Evolutionary conservation across 768 basidiomycete genomes (phyloP).

Genomic region (Russula emetica): DNA sequence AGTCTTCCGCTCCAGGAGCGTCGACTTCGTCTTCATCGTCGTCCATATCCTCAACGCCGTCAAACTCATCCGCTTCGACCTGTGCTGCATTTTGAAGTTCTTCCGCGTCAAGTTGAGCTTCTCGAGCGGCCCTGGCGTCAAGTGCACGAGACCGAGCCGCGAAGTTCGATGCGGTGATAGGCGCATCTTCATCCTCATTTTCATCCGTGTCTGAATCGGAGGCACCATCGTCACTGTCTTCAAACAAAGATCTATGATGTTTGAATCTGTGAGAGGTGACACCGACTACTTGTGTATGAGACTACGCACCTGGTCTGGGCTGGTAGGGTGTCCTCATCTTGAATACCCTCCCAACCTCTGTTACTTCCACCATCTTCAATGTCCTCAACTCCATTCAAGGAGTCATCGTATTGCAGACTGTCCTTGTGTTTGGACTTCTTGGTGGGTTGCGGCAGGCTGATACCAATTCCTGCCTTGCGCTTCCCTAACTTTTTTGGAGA

Average conservation of each 20-base stretch:
- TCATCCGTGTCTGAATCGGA: slow-evolving; percentile 40
- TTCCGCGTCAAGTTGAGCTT: slow-evolving; percentile 64
- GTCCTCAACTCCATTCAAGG: slow-evolving; percentile 34
- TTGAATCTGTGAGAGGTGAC: background rate
- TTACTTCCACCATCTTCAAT: slow-evolving; percentile 35
- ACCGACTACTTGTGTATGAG: background rate
- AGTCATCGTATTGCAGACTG: slow-evolving; percentile 27
- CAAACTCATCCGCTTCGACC: slow-evolving; percentile 28
- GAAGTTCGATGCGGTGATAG: slow-evolving; percentile 74
- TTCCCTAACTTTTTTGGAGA: slow-evolving; percentile 63
- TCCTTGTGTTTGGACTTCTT: slow-evolving; percentile 35
- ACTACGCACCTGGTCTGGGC: slow-evolving; percentile 39
- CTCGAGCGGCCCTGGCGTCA: slow-evolving; percentile 60
- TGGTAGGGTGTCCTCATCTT: slow-evolving; percentile 46
- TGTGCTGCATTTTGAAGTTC: slow-evolving; percentile 57
- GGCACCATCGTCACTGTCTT: slow-evolving; percentile 46
- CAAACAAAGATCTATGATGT: slow-evolving; percentile 42
- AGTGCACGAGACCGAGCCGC: slow-evolving; percentile 74
- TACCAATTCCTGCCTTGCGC: slow-evolving; percentile 55
- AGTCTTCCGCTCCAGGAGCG: slow-evolving; percentile 45
- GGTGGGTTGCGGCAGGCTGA: slow-evolving; percentile 32
- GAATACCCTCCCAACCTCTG: slow-evolving; percentile 62
- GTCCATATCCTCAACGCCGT: slow-evolving; percentile 37
- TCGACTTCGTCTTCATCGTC: slow-evolving; percentile 37
- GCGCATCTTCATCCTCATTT: slow-evolving; percentile 47